Percentiles rank a stretch among this genome's conserved stretches.
These are phyloP conservation scores for Suhomyces maxii DNA, from an alignment of 1,139 yeast genomes.

Conservation along the genomic window DNA sequence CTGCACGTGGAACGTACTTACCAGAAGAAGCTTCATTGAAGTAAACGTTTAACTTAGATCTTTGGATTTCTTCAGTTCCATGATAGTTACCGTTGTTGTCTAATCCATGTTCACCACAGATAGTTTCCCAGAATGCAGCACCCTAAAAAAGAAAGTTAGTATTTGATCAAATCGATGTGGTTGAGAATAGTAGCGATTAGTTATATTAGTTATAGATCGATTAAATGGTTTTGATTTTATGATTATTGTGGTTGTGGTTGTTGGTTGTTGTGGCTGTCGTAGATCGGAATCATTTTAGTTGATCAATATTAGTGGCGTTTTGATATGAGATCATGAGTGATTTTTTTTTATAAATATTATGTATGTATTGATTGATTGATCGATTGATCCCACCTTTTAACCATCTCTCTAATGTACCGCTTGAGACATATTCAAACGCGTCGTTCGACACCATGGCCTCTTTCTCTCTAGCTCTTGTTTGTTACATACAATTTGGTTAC, in stretches of 20 bases:
- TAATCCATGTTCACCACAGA: conserved; percentile 94
- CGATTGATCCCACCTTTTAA: too few species aligned
- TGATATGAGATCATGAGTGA: too few species aligned
- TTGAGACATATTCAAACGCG: not conserved
- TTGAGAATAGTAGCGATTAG: too few species aligned
- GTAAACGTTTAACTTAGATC: conserved; percentile 51
- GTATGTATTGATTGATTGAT: too few species aligned
- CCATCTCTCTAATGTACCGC: too few species aligned
- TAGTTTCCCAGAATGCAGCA: conserved; percentile 97
- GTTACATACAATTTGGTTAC: conserved; percentile 87
- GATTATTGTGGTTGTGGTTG: too few species aligned
- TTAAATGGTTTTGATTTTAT: too few species aligned
- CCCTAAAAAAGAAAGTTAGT: conserved; percentile 53
- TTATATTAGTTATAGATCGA: too few species aligned
- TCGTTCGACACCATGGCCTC: not conserved
- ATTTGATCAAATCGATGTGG: conserved; percentile 1
- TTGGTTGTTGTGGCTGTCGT: too few species aligned
- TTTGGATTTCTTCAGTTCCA: conserved; percentile 68
- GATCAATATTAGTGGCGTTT: too few species aligned
- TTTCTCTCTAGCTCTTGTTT: not conserved
- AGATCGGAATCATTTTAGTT: too few species aligned
- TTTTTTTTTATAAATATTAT: too few species aligned
- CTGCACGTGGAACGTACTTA: conserved; percentile 91
- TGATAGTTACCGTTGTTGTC: conserved; percentile 79
- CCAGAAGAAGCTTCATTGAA: conserved; percentile 69